These are phyloP conservation scores for Phytopythium delawarense DNA, from an alignment of 352 stramenopile species.

Conservation along the genomic window DNA sequence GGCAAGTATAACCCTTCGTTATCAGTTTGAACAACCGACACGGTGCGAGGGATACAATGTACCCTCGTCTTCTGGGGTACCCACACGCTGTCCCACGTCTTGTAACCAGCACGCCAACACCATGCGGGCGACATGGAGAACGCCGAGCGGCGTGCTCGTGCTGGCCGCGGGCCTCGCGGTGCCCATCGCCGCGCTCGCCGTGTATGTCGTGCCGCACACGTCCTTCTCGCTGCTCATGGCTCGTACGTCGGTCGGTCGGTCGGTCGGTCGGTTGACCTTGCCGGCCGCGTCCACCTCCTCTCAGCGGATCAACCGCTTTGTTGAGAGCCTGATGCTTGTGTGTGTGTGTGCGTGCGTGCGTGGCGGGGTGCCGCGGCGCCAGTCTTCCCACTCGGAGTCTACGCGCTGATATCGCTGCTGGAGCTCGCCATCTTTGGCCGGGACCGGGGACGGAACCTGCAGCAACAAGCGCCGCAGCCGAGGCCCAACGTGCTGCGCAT, in stretches of 20 bases:
- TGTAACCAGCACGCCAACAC: too few species aligned
- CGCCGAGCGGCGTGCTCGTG: conserved; percentile 1
- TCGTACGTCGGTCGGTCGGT: conserved; percentile 11
- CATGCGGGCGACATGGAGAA: too few species aligned
- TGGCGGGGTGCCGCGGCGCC: background rate
- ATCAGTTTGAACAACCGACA: too few species aligned
- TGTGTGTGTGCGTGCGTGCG: background rate
- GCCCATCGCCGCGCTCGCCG: conserved; percentile 15
- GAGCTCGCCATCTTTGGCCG: conserved; percentile 31
- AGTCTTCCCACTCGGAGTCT: conserved; percentile 43
- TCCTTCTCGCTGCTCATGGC: conserved; percentile 22
- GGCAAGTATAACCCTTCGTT: too few species aligned
- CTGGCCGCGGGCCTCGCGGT: conserved; percentile 12
- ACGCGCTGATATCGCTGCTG: conserved; percentile 42
- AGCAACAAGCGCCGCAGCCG: conserved; percentile 10
- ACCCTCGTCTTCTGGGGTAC: too few species aligned
- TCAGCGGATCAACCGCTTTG: too few species aligned
- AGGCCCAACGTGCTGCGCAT: conserved; percentile 43
- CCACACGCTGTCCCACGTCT: too few species aligned
- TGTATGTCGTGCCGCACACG: conserved; percentile 16
- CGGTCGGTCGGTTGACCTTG: too few species aligned
- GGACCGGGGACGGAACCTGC: conserved; percentile 9
- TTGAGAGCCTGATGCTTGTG: too few species aligned
- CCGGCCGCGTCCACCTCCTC: too few species aligned
- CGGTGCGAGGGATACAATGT: too few species aligned